A percentile compares a stretch with the other conserved stretches of the same genome.
Evolutionary conservation across 352 stramenopile species (phyloP).

Genomic region (Phytophthora tubulina): DNA sequence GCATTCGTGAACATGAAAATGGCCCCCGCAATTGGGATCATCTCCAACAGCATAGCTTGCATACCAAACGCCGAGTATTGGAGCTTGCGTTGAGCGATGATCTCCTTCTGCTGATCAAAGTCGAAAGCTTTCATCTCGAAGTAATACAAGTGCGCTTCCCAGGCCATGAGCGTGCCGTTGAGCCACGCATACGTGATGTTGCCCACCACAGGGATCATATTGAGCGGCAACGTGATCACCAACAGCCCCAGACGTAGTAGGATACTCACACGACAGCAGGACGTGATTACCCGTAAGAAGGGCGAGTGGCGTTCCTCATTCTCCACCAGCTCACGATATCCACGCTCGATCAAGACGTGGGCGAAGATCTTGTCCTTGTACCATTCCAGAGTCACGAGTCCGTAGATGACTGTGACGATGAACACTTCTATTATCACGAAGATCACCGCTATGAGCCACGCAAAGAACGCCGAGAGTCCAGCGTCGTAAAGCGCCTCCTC

Average conservation of each 20-base stretch:
- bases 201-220: slow-evolving; percentile 64
- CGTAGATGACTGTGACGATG: slow-evolving; percentile 62
- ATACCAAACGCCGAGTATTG: slow-evolving; percentile 69
- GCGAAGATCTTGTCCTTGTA: slow-evolving; percentile 68
- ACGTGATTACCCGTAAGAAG: slow-evolving; percentile 47
- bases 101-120: slow-evolving; percentile 59
- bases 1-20: slow-evolving; percentile 75
- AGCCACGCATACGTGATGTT: slow-evolving; percentile 66
- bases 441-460: slow-evolving; percentile 63
- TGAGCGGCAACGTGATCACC: slow-evolving; percentile 64
- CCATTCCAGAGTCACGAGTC: slow-evolving; percentile 51
- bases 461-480: slow-evolving; percentile 51
- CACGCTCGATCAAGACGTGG: slow-evolving; percentile 50
- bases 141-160: slow-evolving; percentile 70
- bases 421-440: slow-evolving; percentile 67
- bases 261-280: slow-evolving; percentile 64
- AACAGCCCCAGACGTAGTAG: slow-evolving; percentile 54
- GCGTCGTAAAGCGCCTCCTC: slow-evolving; percentile 42
- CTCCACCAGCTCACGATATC: slow-evolving; percentile 52
- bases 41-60: slow-evolving; percentile 65
- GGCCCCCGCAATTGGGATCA: slow-evolving; percentile 59
- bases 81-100: slow-evolving; percentile 47
- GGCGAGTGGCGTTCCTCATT: slow-evolving; percentile 54
- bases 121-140: slow-evolving; percentile 64
- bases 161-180: slow-evolving; percentile 63